These are phyloP conservation scores for Ceraceosorus guamensis DNA, from an alignment of 1,284 basidiomycete genomes.

Conservation along the genomic window DNA sequence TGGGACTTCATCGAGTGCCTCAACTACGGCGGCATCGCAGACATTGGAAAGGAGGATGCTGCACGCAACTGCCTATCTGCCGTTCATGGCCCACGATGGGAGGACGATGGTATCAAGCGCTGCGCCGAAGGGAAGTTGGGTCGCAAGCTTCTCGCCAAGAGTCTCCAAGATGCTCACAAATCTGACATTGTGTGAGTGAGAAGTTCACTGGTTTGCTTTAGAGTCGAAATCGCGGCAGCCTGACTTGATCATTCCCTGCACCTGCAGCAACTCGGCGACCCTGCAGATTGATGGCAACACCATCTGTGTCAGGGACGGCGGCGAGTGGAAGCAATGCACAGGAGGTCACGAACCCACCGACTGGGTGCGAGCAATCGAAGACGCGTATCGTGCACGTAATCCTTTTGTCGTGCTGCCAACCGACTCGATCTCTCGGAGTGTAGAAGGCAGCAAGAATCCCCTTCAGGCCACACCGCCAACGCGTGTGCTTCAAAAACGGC, in stretches of 20 bases:
- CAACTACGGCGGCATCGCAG: slow-evolving; percentile 19
- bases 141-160: slow-evolving; percentile 20
- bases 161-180: slow-evolving; percentile 17
- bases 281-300: slow-evolving; percentile 26
- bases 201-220: neutral
- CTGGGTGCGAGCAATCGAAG: slow-evolving; percentile 32
- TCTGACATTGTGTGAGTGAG: slow-evolving; percentile 12
- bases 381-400: slow-evolving; percentile 18
- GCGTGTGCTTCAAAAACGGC: slow-evolving; percentile 1
- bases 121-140: slow-evolving; percentile 26
- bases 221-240: neutral
- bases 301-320: slow-evolving; percentile 28
- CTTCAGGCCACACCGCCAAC: neutral
- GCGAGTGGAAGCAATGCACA: slow-evolving; percentile 33
- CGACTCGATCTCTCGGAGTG: neutral
- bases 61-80: slow-evolving; percentile 22
- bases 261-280: slow-evolving; percentile 15
- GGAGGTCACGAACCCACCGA: slow-evolving; percentile 25
- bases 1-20: slow-evolving; percentile 35
- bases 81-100: slow-evolving; percentile 21
- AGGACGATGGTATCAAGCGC: slow-evolving; percentile 27
- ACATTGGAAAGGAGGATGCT: slow-evolving; percentile 26
- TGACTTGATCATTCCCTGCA: neutral
- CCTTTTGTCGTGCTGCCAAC: neutral
- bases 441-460: slow-evolving; percentile 1